Evolutionary conservation across 2,329 filamentous ascomycete genomes (phyloP).

Genomic region (Tolypocladium paradoxum): DNA sequence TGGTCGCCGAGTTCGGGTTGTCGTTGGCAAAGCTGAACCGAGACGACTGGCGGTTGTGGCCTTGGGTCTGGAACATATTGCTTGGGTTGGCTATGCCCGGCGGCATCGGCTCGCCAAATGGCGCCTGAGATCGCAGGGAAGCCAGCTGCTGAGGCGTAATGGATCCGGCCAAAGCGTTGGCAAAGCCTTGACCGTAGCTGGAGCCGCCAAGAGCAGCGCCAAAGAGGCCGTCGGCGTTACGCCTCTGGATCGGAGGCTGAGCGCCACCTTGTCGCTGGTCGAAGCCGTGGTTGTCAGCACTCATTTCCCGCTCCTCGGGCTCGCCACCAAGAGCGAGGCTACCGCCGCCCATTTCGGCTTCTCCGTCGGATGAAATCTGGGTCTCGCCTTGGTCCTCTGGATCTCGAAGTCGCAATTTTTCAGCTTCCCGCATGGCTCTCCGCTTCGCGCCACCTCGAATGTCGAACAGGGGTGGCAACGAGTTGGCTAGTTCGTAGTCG

Average conservation of each 20-base stretch:
- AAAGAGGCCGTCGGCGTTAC: slow-evolving; percentile 41
- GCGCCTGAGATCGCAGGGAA: slow-evolving; percentile 52
- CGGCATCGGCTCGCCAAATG: slow-evolving; percentile 51
- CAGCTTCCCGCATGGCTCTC: slow-evolving; percentile 64
- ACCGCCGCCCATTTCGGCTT: slow-evolving; percentile 64
- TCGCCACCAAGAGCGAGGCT: slow-evolving; percentile 88
- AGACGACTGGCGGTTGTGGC: slow-evolving; percentile 74
- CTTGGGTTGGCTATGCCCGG: slow-evolving; percentile 40
- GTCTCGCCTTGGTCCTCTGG: slow-evolving; percentile 36
- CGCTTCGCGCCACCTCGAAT: slow-evolving; percentile 71
- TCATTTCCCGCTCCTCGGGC: slow-evolving; percentile 65
- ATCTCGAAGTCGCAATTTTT: slow-evolving; percentile 41
- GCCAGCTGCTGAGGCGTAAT: slow-evolving; percentile 69
- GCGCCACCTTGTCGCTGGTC: slow-evolving; percentile 55
- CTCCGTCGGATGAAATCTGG: slow-evolving; percentile 52
- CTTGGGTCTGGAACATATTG: slow-evolving; percentile 44
- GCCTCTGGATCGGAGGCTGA: slow-evolving; percentile 67
- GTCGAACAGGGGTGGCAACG: slow-evolving; percentile 67
- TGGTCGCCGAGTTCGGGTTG: slow-evolving; percentile 33
- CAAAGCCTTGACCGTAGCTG: slow-evolving; percentile 35
- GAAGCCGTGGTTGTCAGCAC: slow-evolving; percentile 38
- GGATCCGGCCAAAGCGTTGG: slow-evolving; percentile 51
- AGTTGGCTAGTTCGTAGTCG: slow-evolving; percentile 11
- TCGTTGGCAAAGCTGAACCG: slow-evolving; percentile 84
- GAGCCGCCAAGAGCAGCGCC: slow-evolving; percentile 37